Evolutionary conservation across 1,139 yeast species (phyloP).

Genomic region (Yamadazyma spencermartinsiae): DNA sequence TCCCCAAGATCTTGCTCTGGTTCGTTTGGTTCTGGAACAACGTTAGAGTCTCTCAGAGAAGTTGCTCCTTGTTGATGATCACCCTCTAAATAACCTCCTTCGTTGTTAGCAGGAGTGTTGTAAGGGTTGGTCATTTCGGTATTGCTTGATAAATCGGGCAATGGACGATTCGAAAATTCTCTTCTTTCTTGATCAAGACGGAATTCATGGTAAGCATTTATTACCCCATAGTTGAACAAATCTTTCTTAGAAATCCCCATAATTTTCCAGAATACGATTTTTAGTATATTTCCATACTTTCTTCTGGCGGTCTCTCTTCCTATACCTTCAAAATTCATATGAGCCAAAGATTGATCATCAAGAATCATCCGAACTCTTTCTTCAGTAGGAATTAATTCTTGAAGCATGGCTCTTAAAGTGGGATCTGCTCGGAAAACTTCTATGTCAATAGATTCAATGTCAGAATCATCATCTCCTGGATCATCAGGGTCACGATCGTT

Average conservation of each 20-base stretch:
- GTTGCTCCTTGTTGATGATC: neutral
- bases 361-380: constrained; percentile 41
- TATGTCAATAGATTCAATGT: constrained; percentile 34
- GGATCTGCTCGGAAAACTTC: constrained; percentile 45
- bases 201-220: constrained; percentile 33
- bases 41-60: neutral
- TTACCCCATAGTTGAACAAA: constrained; percentile 53
- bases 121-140: neutral
- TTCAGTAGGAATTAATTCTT: constrained; percentile 41
- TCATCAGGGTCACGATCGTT: constrained; percentile 20
- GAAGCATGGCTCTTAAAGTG: constrained; percentile 38
- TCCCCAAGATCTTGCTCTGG: constrained; percentile 1
- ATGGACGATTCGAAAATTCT: constrained; percentile 1
- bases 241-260: constrained; percentile 55
- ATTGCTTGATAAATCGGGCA: neutral
- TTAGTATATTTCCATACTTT: constrained; percentile 36
- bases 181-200: constrained; percentile 16
- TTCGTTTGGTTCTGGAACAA: neutral
- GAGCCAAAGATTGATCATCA: constrained; percentile 25
- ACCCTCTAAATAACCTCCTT: neutral
- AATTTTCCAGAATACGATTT: constrained; percentile 49
- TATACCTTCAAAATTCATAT: constrained; percentile 39
- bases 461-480: constrained; percentile 24
- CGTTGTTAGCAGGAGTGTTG: neutral
- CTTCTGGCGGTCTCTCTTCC: constrained; percentile 41